phyloP scores from a whole-genome alignment of 208 protist species.

The Novymonas esmeraldas region DNA sequence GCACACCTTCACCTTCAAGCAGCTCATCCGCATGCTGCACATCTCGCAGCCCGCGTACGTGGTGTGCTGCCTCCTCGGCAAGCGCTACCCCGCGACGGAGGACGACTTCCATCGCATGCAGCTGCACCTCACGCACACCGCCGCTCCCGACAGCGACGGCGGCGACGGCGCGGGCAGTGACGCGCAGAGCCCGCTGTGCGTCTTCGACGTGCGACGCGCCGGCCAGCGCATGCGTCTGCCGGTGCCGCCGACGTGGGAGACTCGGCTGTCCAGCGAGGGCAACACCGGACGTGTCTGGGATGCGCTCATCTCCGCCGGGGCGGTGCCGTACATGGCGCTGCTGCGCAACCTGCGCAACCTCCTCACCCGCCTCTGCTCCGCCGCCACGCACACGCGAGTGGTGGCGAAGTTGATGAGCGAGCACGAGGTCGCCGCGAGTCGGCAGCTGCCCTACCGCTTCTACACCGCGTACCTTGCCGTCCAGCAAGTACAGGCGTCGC shows the following conservation, averaged over 20 bases:
- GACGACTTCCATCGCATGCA: slow-evolving; percentile 68
- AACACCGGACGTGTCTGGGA: slow-evolving; percentile 93
- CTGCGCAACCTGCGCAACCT: slow-evolving; percentile 96
- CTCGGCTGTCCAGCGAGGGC: slow-evolving; percentile 75
- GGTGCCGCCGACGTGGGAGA: slow-evolving; percentile 94
- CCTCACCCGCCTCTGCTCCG: slow-evolving; percentile 65
- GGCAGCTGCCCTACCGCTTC: slow-evolving; percentile 94
- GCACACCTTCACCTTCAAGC: slow-evolving; percentile 69
- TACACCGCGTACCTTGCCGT: slow-evolving; percentile 93
- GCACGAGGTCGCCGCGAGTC: slow-evolving; percentile 71
- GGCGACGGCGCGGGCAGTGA: background rate
- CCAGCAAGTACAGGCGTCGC: slow-evolving; percentile 24
- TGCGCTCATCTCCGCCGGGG: slow-evolving; percentile 69
- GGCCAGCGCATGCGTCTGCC: slow-evolving; percentile 94
- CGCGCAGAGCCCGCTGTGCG: slow-evolving; percentile 1
- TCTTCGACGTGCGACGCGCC: slow-evolving; percentile 73
- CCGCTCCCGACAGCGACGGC: no score
- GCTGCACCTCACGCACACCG: slow-evolving; percentile 31
- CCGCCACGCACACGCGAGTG: slow-evolving; percentile 60
- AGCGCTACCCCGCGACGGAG: slow-evolving; percentile 87
- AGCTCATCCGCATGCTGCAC: slow-evolving; percentile 81
- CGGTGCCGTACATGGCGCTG: slow-evolving; percentile 96
- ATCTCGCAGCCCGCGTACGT: slow-evolving; percentile 78
- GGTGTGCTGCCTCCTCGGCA: slow-evolving; percentile 93
- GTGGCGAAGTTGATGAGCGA: slow-evolving; percentile 46